A percentile compares a stretch with the other conserved stretches of the same genome.
Evolutionary conservation across 2,329 filamentous ascomycete genomes (phyloP).

Genomic region (Cadophora sp.): DNA sequence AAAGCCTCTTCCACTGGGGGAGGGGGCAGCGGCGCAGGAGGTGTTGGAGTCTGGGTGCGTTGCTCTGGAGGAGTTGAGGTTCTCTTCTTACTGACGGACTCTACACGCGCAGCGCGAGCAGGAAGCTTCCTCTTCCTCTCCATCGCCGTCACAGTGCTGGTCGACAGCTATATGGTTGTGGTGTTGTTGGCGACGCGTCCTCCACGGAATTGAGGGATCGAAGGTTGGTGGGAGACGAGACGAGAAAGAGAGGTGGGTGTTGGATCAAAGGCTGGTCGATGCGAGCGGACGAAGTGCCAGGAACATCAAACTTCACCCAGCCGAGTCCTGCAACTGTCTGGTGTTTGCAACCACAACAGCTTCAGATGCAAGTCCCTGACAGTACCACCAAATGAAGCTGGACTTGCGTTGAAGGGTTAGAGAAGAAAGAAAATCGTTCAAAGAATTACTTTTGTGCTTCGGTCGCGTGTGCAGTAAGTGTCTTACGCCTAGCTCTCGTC

Average conservation of each 20-base stretch:
- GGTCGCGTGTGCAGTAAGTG: constrained; percentile 9
- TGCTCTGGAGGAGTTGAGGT: constrained; percentile 60
- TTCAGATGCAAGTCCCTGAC: constrained; percentile 5
- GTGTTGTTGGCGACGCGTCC: constrained; percentile 37
- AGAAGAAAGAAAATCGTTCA: background rate
- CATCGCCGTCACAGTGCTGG: constrained; percentile 50
- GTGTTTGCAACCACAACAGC: constrained; percentile 13
- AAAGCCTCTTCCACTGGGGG: constrained; percentile 51
- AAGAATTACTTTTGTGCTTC: constrained; percentile 1
- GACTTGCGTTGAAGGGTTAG: background rate
- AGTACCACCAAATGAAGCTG: background rate
- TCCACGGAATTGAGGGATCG: constrained; percentile 25
- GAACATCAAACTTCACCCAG: constrained; percentile 24
- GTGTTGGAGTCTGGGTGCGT: constrained; percentile 55
- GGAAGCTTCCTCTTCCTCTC: constrained; percentile 72
- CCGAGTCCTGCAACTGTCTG: constrained; percentile 10
- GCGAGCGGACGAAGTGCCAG: constrained; percentile 14
- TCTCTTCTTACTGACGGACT: constrained; percentile 66
- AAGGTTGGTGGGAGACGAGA: constrained; percentile 21
- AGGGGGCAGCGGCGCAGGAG: constrained; percentile 40
- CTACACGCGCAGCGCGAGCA: constrained; percentile 65
- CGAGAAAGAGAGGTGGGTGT: constrained; percentile 24
- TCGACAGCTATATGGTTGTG: constrained; percentile 23
- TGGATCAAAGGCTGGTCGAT: constrained; percentile 28
- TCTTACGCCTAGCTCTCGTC: constrained; percentile 4